A percentile compares a stretch with the other conserved stretches of the same genome.
phyloP scores from a whole-genome alignment of 768 basidiomycete species.

The Mycena rosella region DNA sequence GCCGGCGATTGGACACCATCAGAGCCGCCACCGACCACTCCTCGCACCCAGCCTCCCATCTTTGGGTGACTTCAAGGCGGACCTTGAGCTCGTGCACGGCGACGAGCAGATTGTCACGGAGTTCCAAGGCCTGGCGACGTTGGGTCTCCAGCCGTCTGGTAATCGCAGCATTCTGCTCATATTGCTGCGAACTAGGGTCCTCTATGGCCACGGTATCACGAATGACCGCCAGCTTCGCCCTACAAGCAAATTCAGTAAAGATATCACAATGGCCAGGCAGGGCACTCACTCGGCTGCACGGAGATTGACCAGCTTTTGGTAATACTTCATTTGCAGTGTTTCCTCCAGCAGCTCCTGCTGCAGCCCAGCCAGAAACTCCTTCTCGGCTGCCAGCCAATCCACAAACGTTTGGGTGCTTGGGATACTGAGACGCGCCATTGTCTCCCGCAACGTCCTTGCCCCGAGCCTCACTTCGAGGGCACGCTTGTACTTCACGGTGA shows the following conservation, averaged over 20 bases:
- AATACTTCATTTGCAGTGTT: slow-evolving; percentile 11
- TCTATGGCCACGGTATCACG: background rate
- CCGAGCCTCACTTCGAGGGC: too few species aligned
- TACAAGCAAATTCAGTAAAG: background rate
- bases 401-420: too few species aligned
- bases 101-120: background rate
- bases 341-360: slow-evolving; percentile 7
- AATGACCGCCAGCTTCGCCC: background rate
- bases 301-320: slow-evolving; percentile 10
- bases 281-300: background rate
- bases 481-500: too few species aligned
- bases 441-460: too few species aligned
- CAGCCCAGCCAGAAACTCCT: too few species aligned
- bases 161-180: background rate
- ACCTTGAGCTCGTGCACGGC: background rate
- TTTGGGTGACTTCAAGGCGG: too few species aligned
- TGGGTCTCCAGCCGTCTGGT: background rate
- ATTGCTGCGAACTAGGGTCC: background rate
- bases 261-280: background rate
- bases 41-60: background rate
- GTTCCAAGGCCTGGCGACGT: background rate
- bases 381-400: too few species aligned
- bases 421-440: too few species aligned
- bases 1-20: background rate
- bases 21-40: background rate